These are phyloP conservation scores for Coprinopsis strossmayeri DNA, from an alignment of 768 basidiomycete species.

Conservation along the genomic window DNA sequence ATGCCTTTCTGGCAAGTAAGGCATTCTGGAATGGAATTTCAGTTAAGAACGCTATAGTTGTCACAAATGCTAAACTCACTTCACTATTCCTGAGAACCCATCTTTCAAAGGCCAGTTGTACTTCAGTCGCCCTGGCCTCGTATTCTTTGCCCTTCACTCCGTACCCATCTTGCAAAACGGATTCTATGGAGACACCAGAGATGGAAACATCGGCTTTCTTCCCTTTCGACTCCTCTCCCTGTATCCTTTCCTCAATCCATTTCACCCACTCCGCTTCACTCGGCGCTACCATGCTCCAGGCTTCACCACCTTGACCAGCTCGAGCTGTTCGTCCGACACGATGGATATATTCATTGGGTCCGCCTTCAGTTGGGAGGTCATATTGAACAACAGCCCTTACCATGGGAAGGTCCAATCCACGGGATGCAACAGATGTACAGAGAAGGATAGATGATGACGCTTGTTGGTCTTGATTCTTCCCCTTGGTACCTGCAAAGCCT, in stretches of 20 bases:
- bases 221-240: constrained; percentile 32
- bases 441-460: constrained; percentile 66
- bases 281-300: constrained; percentile 88
- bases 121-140: constrained; percentile 89
- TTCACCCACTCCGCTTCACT: constrained; percentile 86
- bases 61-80: constrained; percentile 31
- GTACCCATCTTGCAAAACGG: constrained; percentile 72
- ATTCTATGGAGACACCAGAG: constrained; percentile 57
- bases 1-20: constrained; percentile 75
- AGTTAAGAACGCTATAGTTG: constrained; percentile 1
- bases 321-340: constrained; percentile 96
- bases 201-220: constrained; percentile 36
- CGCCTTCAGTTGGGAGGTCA: constrained; percentile 96
- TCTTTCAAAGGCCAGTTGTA: constrained; percentile 89
- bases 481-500: constrained; percentile 56
- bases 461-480: constrained; percentile 15
- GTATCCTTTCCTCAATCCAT: constrained; percentile 86
- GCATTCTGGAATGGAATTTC: constrained; percentile 49
- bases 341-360: constrained; percentile 94
- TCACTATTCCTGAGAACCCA: constrained; percentile 78
- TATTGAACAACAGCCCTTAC: constrained; percentile 94
- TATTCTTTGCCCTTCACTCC: constrained; percentile 78
- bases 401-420: constrained; percentile 92
- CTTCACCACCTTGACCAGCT: constrained; percentile 91
- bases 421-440: constrained; percentile 97